A percentile compares a stretch with the other conserved stretches of the same genome.
phyloP scores from a whole-genome alignment of 2,329 filamentous ascomycete genomes.

The Aspergillus floridensis region DNA sequence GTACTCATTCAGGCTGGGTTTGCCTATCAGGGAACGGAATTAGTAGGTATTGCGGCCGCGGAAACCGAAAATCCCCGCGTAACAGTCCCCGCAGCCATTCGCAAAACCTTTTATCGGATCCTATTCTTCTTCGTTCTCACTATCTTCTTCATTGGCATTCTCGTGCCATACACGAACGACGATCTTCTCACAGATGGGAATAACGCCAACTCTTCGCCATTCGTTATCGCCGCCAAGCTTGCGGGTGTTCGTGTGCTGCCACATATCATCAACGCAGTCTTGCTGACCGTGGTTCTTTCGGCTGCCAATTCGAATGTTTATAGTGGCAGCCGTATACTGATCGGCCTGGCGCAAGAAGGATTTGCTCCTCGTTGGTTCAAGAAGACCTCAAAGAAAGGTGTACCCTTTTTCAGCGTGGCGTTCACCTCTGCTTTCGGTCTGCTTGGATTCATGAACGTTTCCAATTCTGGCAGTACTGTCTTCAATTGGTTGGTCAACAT shows the following conservation, averaged over 20 bases:
- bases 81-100: constrained; percentile 69
- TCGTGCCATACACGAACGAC: constrained; percentile 62
- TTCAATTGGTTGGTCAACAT: constrained; percentile 44
- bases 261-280: constrained; percentile 41
- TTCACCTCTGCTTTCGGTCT: constrained; percentile 55
- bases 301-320: constrained; percentile 45
- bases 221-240: constrained; percentile 44
- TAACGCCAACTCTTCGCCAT: constrained; percentile 38
- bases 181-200: constrained; percentile 48
- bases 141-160: constrained; percentile 66
- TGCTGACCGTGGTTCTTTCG: constrained; percentile 45
- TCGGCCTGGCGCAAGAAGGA: constrained; percentile 57
- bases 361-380: constrained; percentile 46
- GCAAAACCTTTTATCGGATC: constrained; percentile 73
- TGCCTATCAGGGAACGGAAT: constrained; percentile 61
- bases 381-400: constrained; percentile 42
- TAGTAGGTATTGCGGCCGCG: constrained; percentile 74
- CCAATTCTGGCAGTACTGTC: constrained; percentile 60
- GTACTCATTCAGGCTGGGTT: constrained; percentile 48
- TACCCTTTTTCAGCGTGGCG: constrained; percentile 46
- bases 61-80: constrained; percentile 71
- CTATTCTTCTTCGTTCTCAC: constrained; percentile 54
- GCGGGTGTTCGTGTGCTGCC: constrained; percentile 41
- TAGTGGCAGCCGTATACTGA: constrained; percentile 63
- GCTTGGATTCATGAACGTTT: constrained; percentile 68